Percentiles rank a stretch among this genome's conserved stretches.
These are phyloP conservation scores for Mallotus nudiflorus DNA, from an alignment of 345 rosid genomes.

Conservation along the genomic window DNA sequence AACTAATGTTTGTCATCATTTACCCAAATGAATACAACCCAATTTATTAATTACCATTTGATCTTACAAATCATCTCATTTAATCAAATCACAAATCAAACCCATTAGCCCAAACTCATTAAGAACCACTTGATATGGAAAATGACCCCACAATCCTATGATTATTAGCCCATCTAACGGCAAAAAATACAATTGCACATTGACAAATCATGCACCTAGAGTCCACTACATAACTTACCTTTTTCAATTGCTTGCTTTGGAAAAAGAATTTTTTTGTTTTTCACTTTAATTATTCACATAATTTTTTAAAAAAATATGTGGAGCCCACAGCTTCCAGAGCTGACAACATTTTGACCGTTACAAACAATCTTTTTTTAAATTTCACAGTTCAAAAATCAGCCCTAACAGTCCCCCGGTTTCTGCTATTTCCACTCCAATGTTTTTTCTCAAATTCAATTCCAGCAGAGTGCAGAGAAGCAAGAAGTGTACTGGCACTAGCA, in stretches of 20 bases:
- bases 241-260: background rate
- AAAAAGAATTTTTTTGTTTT: too few relatives aligned
- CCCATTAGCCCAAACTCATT: background rate
- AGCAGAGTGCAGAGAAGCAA: slow-evolving; percentile 18
- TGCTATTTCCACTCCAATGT: slow-evolving; percentile 31
- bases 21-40: background rate
- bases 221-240: background rate
- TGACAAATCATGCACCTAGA: background rate
- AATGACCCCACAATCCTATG: background rate
- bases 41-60: background rate
- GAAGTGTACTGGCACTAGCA: slow-evolving; percentile 29
- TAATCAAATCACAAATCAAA: background rate
- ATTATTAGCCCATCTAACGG: background rate
- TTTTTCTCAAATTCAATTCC: background rate
- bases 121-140: background rate
- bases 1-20: slow-evolving; percentile 8
- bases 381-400: slow-evolving; percentile 16
- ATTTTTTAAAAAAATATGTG: background rate
- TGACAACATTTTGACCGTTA: slow-evolving; percentile 61
- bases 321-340: slow-evolving; percentile 28
- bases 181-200: background rate
- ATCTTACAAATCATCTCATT: background rate
- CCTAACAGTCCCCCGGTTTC: slow-evolving; percentile 17
- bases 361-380: slow-evolving; percentile 33
- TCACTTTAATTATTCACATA: slow-evolving; percentile 13